Percentiles rank a stretch among this genome's conserved stretches.
Conservation (phyloP, 305 asterid species). For the Fraxinus nigra region DNA sequence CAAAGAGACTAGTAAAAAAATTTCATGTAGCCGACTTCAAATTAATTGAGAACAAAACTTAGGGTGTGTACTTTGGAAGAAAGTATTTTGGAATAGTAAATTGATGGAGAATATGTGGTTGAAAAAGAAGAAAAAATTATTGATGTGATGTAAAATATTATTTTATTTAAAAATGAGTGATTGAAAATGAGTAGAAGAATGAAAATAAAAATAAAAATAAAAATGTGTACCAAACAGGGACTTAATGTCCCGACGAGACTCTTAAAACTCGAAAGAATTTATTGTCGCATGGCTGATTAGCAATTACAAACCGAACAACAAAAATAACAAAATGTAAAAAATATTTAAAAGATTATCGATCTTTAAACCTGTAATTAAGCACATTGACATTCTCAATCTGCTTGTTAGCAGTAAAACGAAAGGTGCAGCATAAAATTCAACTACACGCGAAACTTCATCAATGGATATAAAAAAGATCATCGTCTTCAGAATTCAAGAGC, state of each 20-base stretch:
- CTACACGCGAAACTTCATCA: not conserved
- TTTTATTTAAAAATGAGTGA: too few species aligned
- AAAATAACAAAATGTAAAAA: not conserved
- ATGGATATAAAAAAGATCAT: not conserved
- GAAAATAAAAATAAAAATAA: too few species aligned
- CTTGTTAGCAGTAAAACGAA: not conserved
- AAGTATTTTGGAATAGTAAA: too few species aligned
- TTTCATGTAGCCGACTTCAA: too few species aligned
- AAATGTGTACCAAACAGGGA: too few species aligned
- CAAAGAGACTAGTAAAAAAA: too few species aligned
- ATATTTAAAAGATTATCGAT: not conserved
- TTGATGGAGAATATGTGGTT: too few species aligned
- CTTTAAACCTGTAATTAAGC: not conserved
- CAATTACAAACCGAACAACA: not conserved
- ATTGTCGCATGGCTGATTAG: not conserved
- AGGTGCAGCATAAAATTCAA: not conserved
- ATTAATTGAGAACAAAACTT: too few species aligned
- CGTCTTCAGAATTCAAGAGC: not conserved
- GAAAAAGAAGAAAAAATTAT: too few species aligned
- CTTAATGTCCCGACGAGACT: not conserved
- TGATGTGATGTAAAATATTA: too few species aligned
- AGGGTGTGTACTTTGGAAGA: too few species aligned
- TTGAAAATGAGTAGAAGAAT: too few species aligned
- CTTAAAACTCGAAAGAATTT: not conserved
- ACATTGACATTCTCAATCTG: not conserved